Evolutionary conservation across 2,329 filamentous ascomycete genomes (phyloP), one percentile per base, ranked within the genome.

Genomic region (Didymella sp.): DNA sequence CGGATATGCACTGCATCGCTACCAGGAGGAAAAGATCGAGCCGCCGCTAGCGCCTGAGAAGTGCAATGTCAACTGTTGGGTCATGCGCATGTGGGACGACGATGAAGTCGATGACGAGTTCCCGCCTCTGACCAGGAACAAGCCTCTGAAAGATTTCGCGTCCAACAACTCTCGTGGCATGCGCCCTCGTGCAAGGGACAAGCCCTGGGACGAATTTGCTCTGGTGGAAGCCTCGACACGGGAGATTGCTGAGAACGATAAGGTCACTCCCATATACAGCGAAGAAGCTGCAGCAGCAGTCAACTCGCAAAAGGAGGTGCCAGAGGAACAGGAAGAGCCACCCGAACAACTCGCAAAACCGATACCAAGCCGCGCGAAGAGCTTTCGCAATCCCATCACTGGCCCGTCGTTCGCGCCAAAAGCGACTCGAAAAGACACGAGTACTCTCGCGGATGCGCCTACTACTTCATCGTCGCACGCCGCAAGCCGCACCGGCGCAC

Each of bases 21-120:
- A 94, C 72, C 85, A 86, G 44, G 88, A 93, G 66, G 90, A 93
- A 71, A 89, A 89, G 64, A 79, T 87, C 25, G 85, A 92, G 61
- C 91, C 91, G 3, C 72, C 83, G 0, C 79, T 95, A 9, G 79
- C 86, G 0, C 73, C 79, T 2, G 84, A 87, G 47, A 90, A 91
- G 69, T 80, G 87, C 49, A 91, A 91, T 65, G 88, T 93, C 65
- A 94, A 94, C 69, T 87, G 87, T 80, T 95, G 90, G 89, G 91
- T 87, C 22, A 78, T 96, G 53, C 85, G 90, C 37, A 92, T 96
- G 87, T 90, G 93, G 8, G 86, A 95, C 70, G 90, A 91, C 53
- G 91, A 89, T 45, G 91, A 95, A 69, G 87, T 94, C 1, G 91
- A 96, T 64, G 89, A 92, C 62, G 91, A 95, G 69, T 95, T 95